Conservation (phyloP, 805 yeast species). For the Ogataea ganodermae region DNA sequence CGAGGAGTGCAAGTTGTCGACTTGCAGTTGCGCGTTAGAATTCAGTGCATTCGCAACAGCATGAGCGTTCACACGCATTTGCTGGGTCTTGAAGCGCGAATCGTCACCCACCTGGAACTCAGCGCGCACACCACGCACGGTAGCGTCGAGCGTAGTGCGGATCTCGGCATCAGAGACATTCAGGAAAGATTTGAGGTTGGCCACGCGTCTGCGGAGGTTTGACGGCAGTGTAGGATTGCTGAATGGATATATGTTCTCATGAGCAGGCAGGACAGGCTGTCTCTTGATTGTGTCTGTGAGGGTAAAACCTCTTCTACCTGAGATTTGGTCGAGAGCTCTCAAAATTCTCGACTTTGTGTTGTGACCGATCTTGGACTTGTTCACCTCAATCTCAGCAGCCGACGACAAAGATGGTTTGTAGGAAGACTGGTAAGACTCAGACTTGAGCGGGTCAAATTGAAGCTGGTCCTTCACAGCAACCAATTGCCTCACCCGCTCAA, state of each 20-base stretch:
- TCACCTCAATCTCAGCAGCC: conserved; percentile 25
- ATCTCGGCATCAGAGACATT: conserved; percentile 25
- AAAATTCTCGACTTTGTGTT: conserved; percentile 31
- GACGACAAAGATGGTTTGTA: conserved; percentile 12
- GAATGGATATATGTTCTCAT: conserved; percentile 26
- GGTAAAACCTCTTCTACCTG: conserved; percentile 26
- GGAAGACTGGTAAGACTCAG: not conserved
- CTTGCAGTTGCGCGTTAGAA: conserved; percentile 34
- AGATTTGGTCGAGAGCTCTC: conserved; percentile 31
- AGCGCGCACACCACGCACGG: conserved; percentile 32
- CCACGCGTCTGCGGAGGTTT: conserved; percentile 19
- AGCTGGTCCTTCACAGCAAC: conserved; percentile 3
- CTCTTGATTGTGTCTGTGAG: conserved; percentile 16
- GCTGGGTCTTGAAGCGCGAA: conserved; percentile 26
- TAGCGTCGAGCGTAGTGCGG: conserved; percentile 23
- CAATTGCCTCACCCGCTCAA: conserved; percentile 10
- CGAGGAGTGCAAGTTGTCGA: conserved; percentile 24
- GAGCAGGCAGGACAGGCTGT: conserved; percentile 22
- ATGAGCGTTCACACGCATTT: conserved; percentile 31
- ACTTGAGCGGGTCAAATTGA: conserved; percentile 6
- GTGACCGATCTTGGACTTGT: conserved; percentile 31
- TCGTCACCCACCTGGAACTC: conserved; percentile 26
- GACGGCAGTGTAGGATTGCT: conserved; percentile 26
- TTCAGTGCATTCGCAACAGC: conserved; percentile 35
- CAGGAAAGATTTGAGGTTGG: conserved; percentile 14